Base-by-base conservation (phyloP, 495 filamentous ascomycete species). In the Podospora didyma region DNA sequence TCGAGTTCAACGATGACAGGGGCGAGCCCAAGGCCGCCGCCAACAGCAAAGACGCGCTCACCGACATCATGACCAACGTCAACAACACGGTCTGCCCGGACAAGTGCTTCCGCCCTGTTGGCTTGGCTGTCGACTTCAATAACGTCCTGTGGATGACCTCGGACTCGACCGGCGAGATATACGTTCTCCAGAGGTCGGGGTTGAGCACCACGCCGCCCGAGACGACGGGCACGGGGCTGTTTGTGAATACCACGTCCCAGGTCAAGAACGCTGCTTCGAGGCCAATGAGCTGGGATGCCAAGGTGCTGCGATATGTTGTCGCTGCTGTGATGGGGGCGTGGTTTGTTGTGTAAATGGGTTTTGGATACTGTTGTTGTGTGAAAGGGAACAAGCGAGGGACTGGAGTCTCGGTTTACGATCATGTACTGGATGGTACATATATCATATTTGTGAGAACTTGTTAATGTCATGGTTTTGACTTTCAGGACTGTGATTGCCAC, bases 161-260 rank as follows among this genome's bases (percentile, higher is more conserved):
- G 1, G 80, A 82, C 57, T 51, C 69, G 3, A 82, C 75, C 45
- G 80, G 80, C 12, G 80, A 83, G 66, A 73, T 83, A 20, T 81
- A 74, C 51, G 75, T 82, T 2, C 41, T 82, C 12, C 28, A 57
- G 53, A 53, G n/a, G n/a, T n/a, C n/a, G n/a, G n/a, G n/a, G n/a
- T n/a, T n/a, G n/a, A n/a, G n/a, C n/a, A n/a, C n/a, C n/a, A n/a
- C n/a, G n/a, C n/a, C n/a, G n/a, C n/a, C n/a, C n/a, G n/a, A 54
- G 23, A 62, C 54, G 54, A 42, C 46, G 10, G 23, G 46, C 2
- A 34, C 54, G 2, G 62, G 52, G n/a, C 52, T 37, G 16, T 46
- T 37, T 51, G 49, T 35, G 11, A 60, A 47, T 46, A 46, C 49
- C 10, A 59, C 45, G 54, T 35, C n/a, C 46, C 28, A 7, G 51